Conservation (phyloP, 2,329 filamentous ascomycete species). For the Colletotrichum sp. region DNA sequence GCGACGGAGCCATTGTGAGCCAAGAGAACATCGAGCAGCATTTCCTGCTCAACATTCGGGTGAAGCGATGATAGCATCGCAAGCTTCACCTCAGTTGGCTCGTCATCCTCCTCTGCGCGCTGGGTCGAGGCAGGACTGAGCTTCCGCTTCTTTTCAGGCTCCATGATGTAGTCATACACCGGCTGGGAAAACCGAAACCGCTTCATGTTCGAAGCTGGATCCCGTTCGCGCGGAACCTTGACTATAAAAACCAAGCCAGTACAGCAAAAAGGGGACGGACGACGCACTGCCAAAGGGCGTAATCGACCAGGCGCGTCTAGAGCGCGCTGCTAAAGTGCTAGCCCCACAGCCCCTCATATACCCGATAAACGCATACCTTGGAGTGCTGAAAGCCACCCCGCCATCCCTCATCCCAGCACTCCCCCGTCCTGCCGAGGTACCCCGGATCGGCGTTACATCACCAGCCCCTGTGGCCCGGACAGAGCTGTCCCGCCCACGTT, state of each 20-base stretch:
- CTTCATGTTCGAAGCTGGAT: background rate
- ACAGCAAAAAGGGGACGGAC: background rate
- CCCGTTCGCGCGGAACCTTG: background rate
- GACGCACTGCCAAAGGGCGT: background rate
- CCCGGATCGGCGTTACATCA: conserved; percentile 19
- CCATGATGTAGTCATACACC: conserved; percentile 46
- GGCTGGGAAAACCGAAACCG: background rate
- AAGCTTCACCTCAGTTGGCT: conserved; percentile 89
- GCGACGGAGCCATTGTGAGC: conserved; percentile 79
- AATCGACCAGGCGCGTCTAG: background rate
- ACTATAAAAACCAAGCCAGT: too few relatives aligned
- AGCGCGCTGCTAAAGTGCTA: background rate
- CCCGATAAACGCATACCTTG: conserved; percentile 11
- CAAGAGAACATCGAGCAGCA: conserved; percentile 79
- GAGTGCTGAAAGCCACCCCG: background rate
- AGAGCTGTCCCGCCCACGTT: conserved; percentile 14
- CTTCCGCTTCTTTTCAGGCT: conserved; percentile 60
- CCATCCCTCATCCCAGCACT: background rate
- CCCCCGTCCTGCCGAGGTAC: conserved; percentile 19
- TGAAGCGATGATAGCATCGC: conserved; percentile 82
- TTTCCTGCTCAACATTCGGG: conserved; percentile 65
- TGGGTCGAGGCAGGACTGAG: conserved; percentile 24
- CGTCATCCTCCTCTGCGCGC: conserved; percentile 55
- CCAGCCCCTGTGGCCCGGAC: conserved; percentile 1
- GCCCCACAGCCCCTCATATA: background rate